Evolutionary conservation across 352 stramenopile species (phyloP).

Genomic region (Phytophthora europaea): DNA sequence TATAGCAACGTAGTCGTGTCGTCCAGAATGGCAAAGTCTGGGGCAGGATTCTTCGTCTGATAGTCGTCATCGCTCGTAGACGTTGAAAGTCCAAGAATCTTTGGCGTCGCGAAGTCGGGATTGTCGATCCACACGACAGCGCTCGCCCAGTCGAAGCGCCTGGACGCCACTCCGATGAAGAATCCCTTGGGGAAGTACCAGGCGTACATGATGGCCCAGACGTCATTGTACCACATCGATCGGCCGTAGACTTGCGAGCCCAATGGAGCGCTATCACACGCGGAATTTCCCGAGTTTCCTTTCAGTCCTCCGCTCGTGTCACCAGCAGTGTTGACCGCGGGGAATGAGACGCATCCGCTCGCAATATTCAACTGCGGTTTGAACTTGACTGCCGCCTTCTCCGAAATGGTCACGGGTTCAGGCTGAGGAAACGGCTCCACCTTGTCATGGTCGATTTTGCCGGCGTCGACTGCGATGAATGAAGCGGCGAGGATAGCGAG

Average conservation of each 20-base stretch:
- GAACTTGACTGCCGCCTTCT: constrained; percentile 3
- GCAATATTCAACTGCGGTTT: neutral
- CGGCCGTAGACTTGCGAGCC: neutral
- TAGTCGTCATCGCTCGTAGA: neutral
- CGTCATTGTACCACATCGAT: neutral
- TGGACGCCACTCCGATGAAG: neutral
- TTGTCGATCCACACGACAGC: constrained; percentile 3
- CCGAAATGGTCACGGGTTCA: neutral
- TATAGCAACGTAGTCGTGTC: neutral
- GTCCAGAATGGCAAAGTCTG: constrained; percentile 1
- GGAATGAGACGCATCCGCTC: neutral
- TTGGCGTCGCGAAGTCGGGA: neutral
- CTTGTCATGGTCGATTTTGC: neutral
- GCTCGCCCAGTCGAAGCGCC: neutral
- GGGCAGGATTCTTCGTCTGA: neutral
- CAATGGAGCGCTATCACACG: neutral
- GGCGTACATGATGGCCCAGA: constrained; percentile 2
- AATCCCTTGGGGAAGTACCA: constrained; percentile 1
- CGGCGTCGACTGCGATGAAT: neutral
- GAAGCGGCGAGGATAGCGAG: neutral
- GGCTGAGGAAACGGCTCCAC: neutral
- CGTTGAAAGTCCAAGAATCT: neutral
- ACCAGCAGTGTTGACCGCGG: neutral
- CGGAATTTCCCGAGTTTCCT: neutral
- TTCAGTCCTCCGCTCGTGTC: neutral